Conservation (phyloP, 768 basidiomycete species). For the Leucogyrophana mollusca region DNA sequence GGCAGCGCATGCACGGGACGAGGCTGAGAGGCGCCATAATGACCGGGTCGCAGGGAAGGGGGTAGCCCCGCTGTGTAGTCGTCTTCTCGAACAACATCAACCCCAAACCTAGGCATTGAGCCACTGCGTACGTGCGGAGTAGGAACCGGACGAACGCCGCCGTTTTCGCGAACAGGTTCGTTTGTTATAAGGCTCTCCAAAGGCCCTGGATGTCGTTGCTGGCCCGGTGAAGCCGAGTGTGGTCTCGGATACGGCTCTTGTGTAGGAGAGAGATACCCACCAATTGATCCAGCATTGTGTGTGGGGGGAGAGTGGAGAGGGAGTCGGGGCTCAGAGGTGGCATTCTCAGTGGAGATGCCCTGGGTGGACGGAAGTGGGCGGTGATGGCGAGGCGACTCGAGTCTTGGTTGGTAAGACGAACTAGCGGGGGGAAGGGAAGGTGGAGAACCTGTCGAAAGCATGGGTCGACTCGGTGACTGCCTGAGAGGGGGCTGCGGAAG, state of each 20-base stretch:
- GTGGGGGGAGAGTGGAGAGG: conserved; percentile 17
- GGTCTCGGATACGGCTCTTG: conserved; percentile 64
- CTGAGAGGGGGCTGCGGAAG: conserved; percentile 20
- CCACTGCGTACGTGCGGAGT: conserved; percentile 20
- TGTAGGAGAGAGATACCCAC: conserved; percentile 38
- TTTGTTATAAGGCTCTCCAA: neutral
- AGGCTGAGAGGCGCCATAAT: conserved; percentile 16
- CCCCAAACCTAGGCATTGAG: conserved; percentile 31
- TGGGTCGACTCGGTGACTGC: conserved; percentile 28
- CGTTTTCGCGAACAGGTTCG: conserved; percentile 22
- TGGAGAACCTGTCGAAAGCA: conserved; percentile 13
- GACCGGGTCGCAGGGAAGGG: conserved; percentile 24
- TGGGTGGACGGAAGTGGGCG: conserved; percentile 31
- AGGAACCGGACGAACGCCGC: conserved; percentile 25
- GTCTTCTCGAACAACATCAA: conserved; percentile 28
- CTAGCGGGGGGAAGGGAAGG: conserved; percentile 16
- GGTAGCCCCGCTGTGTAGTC: conserved; percentile 23
- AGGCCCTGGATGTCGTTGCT: conserved; percentile 25
- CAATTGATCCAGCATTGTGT: conserved; percentile 11
- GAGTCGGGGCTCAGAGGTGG: conserved; percentile 19
- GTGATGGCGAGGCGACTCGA: conserved; percentile 22
- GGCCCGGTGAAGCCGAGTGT: conserved; percentile 49
- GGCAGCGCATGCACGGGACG: conserved; percentile 34
- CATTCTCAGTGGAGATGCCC: conserved; percentile 16
- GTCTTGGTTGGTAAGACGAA: conserved; percentile 10